A percentile compares a stretch with the other conserved stretches of the same genome.
Conservation (phyloP, 192 early-diverging fungal genomes). For the Entrophospora sp. region DNA sequence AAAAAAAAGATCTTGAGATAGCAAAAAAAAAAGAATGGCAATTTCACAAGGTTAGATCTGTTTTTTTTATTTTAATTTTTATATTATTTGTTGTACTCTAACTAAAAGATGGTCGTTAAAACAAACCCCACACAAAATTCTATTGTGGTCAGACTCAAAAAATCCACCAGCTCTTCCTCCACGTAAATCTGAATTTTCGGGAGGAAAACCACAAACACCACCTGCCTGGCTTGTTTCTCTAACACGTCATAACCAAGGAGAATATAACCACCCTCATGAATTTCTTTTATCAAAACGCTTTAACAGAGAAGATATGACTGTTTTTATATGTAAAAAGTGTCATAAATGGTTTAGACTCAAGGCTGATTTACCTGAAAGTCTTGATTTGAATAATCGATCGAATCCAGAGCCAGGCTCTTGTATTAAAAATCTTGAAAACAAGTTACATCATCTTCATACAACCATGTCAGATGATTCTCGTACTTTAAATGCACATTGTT, state of each 20-base stretch:
- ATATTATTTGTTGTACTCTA: neutral
- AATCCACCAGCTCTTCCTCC: constrained; percentile 3
- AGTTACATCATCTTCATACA: constrained; percentile 15
- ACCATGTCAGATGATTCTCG: neutral
- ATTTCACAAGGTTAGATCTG: neutral
- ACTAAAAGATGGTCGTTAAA: too few relatives aligned
- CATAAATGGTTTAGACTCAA: constrained; percentile 7
- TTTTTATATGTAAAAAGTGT: constrained; percentile 10
- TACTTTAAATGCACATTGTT: neutral
- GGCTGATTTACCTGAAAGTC: neutral
- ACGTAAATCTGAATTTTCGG: neutral
- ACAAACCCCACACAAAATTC: too few relatives aligned
- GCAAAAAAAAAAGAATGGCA: neutral
- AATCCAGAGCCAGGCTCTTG: neutral
- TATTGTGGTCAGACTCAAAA: neutral
- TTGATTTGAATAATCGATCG: neutral
- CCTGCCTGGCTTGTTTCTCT: neutral
- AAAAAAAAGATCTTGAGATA: too few relatives aligned
- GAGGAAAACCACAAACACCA: neutral
- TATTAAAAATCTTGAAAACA: neutral
- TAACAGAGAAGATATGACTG: neutral
- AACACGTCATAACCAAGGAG: neutral
- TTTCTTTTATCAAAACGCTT: neutral
- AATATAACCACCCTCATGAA: neutral
- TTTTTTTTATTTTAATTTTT: neutral